Percentiles rank a stretch among this genome's conserved stretches.
These are phyloP conservation scores for Rhizopus arrhizus DNA, from an alignment of 371 early-diverging fungal genomes.

Conservation along the genomic window DNA sequence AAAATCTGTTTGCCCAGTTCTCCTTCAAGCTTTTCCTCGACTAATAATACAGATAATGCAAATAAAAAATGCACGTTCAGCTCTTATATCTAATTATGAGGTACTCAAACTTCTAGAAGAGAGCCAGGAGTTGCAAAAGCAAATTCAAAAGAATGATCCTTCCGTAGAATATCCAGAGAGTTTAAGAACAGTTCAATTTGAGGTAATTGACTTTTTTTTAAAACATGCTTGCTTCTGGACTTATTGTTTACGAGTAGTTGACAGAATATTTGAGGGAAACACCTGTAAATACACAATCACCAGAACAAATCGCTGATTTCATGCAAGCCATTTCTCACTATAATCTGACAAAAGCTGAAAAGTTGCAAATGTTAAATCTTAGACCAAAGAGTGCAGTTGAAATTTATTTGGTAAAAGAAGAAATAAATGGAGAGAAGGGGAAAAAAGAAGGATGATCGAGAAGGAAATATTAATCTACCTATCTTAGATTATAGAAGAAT, in stretches of 20 bases:
- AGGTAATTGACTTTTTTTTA: constrained; percentile 40
- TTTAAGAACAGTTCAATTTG: constrained; percentile 63
- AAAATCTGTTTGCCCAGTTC: no score
- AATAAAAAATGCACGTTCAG: constrained; percentile 54
- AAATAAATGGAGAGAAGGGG: background rate
- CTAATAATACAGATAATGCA: constrained; percentile 38
- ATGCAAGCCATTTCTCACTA: constrained; percentile 39
- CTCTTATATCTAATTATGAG: constrained; percentile 67
- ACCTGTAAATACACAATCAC: constrained; percentile 55
- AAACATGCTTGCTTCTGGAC: background rate
- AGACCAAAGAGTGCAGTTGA: constrained; percentile 64
- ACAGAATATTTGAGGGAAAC: constrained; percentile 52
- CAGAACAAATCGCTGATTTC: constrained; percentile 45
- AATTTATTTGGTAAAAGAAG: constrained; percentile 53
- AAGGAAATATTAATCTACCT: no score
- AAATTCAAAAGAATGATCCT: constrained; percentile 28
- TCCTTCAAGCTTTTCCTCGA: no score
- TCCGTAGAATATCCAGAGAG: constrained; percentile 56
- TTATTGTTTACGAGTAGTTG: constrained; percentile 28
- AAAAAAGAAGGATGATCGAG: background rate
- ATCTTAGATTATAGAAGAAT: constrained; percentile 65
- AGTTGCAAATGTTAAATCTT: constrained; percentile 63
- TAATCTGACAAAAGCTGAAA: constrained; percentile 62
- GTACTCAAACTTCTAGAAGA: constrained; percentile 58
- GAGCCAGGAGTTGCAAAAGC: constrained; percentile 45